Conservation (phyloP, 129 eudicot species). For the Flaveria brownii region DNA sequence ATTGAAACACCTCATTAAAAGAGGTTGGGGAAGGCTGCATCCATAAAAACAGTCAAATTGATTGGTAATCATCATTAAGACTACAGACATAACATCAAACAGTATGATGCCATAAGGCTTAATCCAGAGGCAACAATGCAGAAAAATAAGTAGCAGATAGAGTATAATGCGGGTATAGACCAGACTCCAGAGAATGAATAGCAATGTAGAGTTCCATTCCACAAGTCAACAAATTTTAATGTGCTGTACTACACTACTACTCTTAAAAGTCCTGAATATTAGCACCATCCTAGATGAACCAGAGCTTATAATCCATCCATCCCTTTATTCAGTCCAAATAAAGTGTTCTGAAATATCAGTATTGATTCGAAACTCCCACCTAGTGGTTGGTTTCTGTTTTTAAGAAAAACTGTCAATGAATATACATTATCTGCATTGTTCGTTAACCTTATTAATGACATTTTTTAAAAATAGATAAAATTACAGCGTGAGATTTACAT, state of each 20-base stretch:
- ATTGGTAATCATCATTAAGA: not conserved
- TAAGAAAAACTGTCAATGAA: not conserved
- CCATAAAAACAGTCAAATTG: conserved; percentile 15
- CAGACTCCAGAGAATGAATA: too few relatives aligned
- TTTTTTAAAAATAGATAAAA: not conserved
- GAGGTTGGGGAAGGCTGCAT: conserved; percentile 97
- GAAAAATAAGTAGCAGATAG: too few relatives aligned
- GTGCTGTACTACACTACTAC: too few relatives aligned
- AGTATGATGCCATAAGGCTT: too few relatives aligned
- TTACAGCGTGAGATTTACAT: not conserved
- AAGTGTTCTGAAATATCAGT: not conserved
- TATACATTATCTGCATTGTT: not conserved
- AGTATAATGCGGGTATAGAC: too few relatives aligned
- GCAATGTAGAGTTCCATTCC: too few relatives aligned
- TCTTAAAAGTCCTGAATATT: too few relatives aligned
- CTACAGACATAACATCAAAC: too few relatives aligned
- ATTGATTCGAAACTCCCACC: conserved; percentile 8
- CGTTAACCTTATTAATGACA: conserved; percentile 1
- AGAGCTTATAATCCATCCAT: too few relatives aligned
- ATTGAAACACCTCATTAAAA: conserved; percentile 91
- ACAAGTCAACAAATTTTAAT: too few relatives aligned
- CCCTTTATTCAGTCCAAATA: not conserved
- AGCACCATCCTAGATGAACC: too few relatives aligned
- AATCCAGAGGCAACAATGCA: too few relatives aligned
- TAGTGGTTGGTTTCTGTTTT: not conserved